Evolutionary conservation across 257 asterid species (phyloP).

Genomic region (Lycium ferocissimum): DNA sequence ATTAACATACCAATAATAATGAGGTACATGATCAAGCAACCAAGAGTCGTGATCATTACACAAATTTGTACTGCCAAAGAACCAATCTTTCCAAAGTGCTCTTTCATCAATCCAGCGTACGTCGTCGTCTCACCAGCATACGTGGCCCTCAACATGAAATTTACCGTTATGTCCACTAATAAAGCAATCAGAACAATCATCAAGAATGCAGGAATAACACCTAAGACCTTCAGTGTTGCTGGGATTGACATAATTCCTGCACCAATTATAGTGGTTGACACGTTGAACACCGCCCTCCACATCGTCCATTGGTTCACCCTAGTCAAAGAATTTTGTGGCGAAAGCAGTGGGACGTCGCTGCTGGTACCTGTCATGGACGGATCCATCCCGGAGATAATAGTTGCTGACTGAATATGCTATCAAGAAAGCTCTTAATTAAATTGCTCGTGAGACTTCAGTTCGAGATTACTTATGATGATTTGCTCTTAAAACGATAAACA

Average conservation of each 20-base stretch:
- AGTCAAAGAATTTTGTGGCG: slow-evolving; percentile 28
- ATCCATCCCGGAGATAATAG: slow-evolving; percentile 49
- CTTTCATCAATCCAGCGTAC: slow-evolving; percentile 40
- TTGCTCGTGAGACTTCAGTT: not conserved
- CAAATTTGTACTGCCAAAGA: slow-evolving; percentile 13
- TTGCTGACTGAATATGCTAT: not conserved
- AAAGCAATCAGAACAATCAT: slow-evolving; percentile 2
- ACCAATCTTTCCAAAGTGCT: not conserved
- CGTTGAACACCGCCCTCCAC: slow-evolving; percentile 87
- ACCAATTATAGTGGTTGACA: slow-evolving; percentile 87
- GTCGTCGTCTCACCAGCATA: slow-evolving; percentile 72
- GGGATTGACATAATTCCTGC: slow-evolving; percentile 98
- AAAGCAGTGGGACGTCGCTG: slow-evolving; percentile 66
- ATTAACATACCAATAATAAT: slow-evolving; percentile 10
- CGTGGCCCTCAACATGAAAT: slow-evolving; percentile 14
- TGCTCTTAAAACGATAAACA: not conserved
- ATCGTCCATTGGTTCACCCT: slow-evolving; percentile 46
- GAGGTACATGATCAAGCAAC: slow-evolving; percentile 29
- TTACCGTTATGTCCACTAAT: slow-evolving; percentile 21
- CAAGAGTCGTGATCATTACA: slow-evolving; percentile 18
- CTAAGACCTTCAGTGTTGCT: slow-evolving; percentile 88
- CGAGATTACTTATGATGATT: not conserved
- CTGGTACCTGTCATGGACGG: slow-evolving; percentile 55
- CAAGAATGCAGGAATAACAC: slow-evolving; percentile 33
- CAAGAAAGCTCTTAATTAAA: not conserved